Percentiles rank a stretch among this genome's conserved stretches.
phyloP scores from a whole-genome alignment of 2,329 filamentous ascomycete species.

The Fusarium luffae region DNA sequence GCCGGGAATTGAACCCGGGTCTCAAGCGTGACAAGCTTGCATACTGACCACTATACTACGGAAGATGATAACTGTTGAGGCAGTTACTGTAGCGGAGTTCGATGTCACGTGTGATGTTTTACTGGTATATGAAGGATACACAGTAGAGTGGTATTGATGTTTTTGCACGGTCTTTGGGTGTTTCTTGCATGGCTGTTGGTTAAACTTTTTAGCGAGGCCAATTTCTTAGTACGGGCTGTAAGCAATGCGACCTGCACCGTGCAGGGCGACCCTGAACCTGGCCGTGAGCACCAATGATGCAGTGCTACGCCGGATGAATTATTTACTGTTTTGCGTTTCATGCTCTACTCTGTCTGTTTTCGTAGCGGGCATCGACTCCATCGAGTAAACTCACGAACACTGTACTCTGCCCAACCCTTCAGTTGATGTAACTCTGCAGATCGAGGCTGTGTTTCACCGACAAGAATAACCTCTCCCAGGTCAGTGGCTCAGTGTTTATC shows the following conservation, averaged over 20 bases:
- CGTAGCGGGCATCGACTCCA: not conserved
- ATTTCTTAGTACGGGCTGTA: not conserved
- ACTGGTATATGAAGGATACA: not conserved
- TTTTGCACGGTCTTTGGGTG: not conserved
- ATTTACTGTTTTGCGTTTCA: conserved; percentile 6
- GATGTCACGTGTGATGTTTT: conserved; percentile 8
- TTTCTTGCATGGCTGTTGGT: not conserved
- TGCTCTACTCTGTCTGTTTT: not conserved
- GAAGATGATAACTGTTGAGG: conserved; percentile 26
- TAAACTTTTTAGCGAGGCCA: not conserved
- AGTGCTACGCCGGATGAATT: not conserved
- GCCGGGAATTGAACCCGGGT: conserved; percentile 32
- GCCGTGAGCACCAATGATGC: not conserved
- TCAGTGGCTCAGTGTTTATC: not conserved
- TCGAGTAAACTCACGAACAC: not conserved
- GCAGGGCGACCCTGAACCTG: not conserved
- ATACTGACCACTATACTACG: conserved; percentile 36
- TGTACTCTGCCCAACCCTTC: not conserved
- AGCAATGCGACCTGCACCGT: not conserved
- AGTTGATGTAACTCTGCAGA: not conserved
- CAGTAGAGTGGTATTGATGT: not conserved
- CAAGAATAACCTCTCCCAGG: not conserved
- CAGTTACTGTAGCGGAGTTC: conserved; percentile 26
- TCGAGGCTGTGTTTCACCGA: conserved; percentile 5
- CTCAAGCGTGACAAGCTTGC: conserved; percentile 32